Base-by-base conservation (phyloP, 1,284 basidiomycete species). In the Irpex lacteus region DNA sequence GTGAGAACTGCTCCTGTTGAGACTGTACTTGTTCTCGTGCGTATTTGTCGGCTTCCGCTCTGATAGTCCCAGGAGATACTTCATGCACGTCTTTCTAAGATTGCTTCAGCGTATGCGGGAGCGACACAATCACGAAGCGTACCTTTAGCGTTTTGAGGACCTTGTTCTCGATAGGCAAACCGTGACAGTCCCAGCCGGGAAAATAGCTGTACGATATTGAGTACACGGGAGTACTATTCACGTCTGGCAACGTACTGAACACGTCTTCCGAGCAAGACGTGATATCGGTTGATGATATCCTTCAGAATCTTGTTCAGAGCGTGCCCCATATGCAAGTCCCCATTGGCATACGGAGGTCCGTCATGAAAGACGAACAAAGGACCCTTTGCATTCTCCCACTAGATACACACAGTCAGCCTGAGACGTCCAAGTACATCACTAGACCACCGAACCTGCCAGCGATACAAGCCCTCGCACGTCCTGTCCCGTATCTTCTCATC, bases 121-220 rank as follows among this genome's bases (percentile, higher is more conserved):
- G 34, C 47, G 44, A 50, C 38, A 60, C 55, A 2, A 3, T 55
- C 21, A 21, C 34, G 13, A 19, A 59, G 15, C 85, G 65, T 72
- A 90, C 93, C 63, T 85, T 84, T n/a, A 94, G 81, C 57, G 88
- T 85, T 67, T 90, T 82, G 37, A 98, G 78, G 0, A 95, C 92
- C 74, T 97, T 98, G 70, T 95, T 93, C 75, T 98, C 96, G 67
- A 99, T 98, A 0, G 98, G 98, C 15, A 99, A 85, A 1, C 98
- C 98, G 72, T 99, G 98, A 72, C 97, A 99, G 74, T 99, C 98
- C 95, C 96, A 99, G 4, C 98, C 98, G 34, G 98, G 97, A 47
- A 92, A 78, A 76, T 96, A 98, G 71, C 95, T 98, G 13, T 26
- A 63, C 26, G 56, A 32, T 19, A 9, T 63, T 18, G 2, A 21